Conservation (phyloP, 208 protist genomes). For the Wallacemonas sp. region DNA sequence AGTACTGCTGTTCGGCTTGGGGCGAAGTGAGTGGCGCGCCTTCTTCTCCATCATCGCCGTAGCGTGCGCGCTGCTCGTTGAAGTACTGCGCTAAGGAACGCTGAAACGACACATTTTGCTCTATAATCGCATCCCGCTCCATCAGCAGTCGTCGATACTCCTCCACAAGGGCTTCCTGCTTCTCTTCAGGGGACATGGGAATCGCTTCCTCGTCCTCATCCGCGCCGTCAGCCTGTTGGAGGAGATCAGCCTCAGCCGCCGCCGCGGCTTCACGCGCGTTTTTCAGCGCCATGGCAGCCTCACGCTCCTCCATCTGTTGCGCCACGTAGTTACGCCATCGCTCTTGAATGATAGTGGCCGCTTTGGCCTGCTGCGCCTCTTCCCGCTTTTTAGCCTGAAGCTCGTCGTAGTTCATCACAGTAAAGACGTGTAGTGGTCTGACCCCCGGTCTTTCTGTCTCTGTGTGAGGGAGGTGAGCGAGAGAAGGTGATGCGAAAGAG, state of each 20-base stretch:
- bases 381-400: slow-evolving; percentile 48
- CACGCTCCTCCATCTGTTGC: slow-evolving; percentile 26
- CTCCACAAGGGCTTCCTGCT: slow-evolving; percentile 30
- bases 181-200: slow-evolving; percentile 32
- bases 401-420: slow-evolving; percentile 32
- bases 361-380: slow-evolving; percentile 42
- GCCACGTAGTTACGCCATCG: slow-evolving; percentile 54
- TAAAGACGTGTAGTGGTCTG: not conserved
- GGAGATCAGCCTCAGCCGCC: slow-evolving; percentile 11
- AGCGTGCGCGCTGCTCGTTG: slow-evolving; percentile 72
- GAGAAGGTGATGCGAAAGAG: not conserved
- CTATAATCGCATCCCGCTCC: slow-evolving; percentile 51
- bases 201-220: slow-evolving; percentile 17
- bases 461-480: no score
- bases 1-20: slow-evolving; percentile 81
- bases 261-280: slow-evolving; percentile 5
- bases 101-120: slow-evolving; percentile 68
- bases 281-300: slow-evolving; percentile 10
- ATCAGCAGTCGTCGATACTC: slow-evolving; percentile 71
- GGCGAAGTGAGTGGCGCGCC: slow-evolving; percentile 38
- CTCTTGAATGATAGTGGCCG: slow-evolving; percentile 70
- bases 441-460: not conserved
- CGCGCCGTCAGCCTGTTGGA: slow-evolving; percentile 7
- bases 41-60: slow-evolving; percentile 57
- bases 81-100: slow-evolving; percentile 75